Conservation (phyloP, 352 stramenopile genomes). For the Globisporangium okanoganense region DNA sequence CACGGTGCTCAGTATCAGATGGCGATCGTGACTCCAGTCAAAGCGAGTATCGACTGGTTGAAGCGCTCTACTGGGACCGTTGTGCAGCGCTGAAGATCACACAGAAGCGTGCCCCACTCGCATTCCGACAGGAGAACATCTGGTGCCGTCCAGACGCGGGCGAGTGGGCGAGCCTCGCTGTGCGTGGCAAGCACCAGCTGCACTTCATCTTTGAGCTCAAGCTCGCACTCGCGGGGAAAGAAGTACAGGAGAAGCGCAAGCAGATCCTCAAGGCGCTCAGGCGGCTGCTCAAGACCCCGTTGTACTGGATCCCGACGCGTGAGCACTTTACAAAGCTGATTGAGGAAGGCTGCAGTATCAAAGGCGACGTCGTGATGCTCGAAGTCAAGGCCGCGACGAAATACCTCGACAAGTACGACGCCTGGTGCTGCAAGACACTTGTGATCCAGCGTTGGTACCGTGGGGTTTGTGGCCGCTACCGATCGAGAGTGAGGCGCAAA, state of each 20-base stretch:
- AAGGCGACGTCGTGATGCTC: constrained; percentile 68
- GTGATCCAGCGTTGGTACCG: constrained; percentile 66
- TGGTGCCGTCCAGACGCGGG: constrained; percentile 74
- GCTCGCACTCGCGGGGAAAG: constrained; percentile 45
- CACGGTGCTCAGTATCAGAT: not conserved
- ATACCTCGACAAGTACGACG: constrained; percentile 61
- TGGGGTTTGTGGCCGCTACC: constrained; percentile 31
- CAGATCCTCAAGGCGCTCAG: constrained; percentile 47
- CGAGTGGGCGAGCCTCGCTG: constrained; percentile 61
- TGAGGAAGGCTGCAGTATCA: constrained; percentile 43
- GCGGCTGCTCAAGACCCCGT: constrained; percentile 44
- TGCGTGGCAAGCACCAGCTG: constrained; percentile 53
- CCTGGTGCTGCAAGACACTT: constrained; percentile 39
- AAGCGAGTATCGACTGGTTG: constrained; percentile 34
- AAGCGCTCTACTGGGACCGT: constrained; percentile 82
- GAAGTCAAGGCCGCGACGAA: constrained; percentile 59
- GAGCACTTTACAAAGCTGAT: constrained; percentile 47
- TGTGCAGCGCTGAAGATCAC: constrained; percentile 63
- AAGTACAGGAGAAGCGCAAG: constrained; percentile 46
- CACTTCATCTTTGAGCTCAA: constrained; percentile 72
- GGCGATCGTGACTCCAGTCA: not conserved
- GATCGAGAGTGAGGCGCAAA: constrained; percentile 20
- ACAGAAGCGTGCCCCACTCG: constrained; percentile 39
- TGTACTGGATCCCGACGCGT: constrained; percentile 54
- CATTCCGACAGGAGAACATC: constrained; percentile 44